A percentile compares a stretch with the other conserved stretches of the same genome.
phyloP scores from a whole-genome alignment of 176 grass and related monocot genomes.

The Hyparrhenia diplandra region DNA sequence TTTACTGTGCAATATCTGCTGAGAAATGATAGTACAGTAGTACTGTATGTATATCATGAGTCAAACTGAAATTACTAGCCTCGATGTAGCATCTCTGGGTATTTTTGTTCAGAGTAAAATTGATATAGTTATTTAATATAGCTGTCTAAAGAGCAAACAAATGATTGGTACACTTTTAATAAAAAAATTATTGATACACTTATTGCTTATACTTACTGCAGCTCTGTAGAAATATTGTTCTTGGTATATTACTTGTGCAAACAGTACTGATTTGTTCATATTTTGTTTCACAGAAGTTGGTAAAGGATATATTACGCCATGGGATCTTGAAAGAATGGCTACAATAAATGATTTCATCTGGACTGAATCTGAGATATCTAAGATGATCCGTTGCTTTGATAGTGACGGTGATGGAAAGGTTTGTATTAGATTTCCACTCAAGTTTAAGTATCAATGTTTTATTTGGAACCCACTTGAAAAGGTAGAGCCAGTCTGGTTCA shows the following conservation, averaged over 20 bases:
- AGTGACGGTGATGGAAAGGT: conserved; percentile 83
- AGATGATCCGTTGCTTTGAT: conserved; percentile 86
- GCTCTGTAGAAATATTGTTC: not conserved
- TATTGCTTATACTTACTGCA: not conserved
- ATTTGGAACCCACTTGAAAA: not conserved
- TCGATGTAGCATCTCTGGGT: not conserved
- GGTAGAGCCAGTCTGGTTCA: not conserved
- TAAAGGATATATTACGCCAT: conserved; percentile 77
- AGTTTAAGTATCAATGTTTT: not conserved
- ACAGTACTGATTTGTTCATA: not conserved
- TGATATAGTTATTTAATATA: no score
- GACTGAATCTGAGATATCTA: conserved; percentile 74
- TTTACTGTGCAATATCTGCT: no score
- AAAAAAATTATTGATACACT: not conserved
- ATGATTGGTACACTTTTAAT: not conserved
- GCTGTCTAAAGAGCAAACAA: not conserved
- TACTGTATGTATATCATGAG: not conserved
- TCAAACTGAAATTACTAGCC: not conserved
- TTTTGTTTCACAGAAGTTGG: conserved; percentile 58
- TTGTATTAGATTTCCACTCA: not conserved
- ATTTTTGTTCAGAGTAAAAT: not conserved
- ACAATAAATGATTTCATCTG: conserved; percentile 80
- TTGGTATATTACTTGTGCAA: conserved; percentile 16
- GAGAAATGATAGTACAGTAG: no score
- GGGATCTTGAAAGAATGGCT: conserved; percentile 80